Evolutionary conservation across 2,329 filamentous ascomycete genomes (phyloP).

Genomic region (Bimuria novae-zelandiae): DNA sequence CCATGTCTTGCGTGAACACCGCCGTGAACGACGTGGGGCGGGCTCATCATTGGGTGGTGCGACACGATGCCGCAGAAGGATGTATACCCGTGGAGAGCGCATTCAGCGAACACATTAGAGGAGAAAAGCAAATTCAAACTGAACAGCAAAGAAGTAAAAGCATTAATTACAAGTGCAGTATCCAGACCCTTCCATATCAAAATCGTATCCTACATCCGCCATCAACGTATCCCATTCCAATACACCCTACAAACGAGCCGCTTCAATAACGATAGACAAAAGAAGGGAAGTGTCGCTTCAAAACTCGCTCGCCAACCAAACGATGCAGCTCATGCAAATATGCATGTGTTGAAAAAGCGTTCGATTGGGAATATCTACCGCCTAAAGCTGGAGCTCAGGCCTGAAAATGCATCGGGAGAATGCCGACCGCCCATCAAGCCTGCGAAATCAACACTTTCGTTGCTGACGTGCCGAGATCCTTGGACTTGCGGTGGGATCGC

Average conservation of each 20-base stretch:
- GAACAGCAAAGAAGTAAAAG: no score
- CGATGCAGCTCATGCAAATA: conserved; percentile 12
- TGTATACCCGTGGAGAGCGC: no score
- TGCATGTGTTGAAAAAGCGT: conserved; percentile 9
- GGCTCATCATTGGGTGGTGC: conserved; percentile 10
- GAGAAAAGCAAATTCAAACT: no score
- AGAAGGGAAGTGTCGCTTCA: conserved; percentile 6
- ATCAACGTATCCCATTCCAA: not conserved
- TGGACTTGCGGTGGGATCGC: conserved; percentile 23
- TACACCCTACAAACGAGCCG: not conserved
- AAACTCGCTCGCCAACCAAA: not conserved
- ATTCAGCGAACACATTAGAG: no score
- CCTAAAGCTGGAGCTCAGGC: conserved; percentile 64
- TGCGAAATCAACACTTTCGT: conserved; percentile 70
- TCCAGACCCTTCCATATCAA: conserved; percentile 3
- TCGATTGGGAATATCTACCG: conserved; percentile 20
- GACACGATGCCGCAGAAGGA: not conserved
- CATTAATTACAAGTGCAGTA: conserved; percentile 13
- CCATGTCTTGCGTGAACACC: conserved; percentile 19
- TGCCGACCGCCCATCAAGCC: conserved; percentile 70
- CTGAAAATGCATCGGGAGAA: conserved; percentile 80
- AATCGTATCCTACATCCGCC: conserved; percentile 8
- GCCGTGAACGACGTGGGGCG: conserved; percentile 12
- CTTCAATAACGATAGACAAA: not conserved
- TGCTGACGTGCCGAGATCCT: conserved; percentile 58